phyloP scores from a whole-genome alignment of 1,284 basidiomycete species.

The Naganishia cerealis region DNA sequence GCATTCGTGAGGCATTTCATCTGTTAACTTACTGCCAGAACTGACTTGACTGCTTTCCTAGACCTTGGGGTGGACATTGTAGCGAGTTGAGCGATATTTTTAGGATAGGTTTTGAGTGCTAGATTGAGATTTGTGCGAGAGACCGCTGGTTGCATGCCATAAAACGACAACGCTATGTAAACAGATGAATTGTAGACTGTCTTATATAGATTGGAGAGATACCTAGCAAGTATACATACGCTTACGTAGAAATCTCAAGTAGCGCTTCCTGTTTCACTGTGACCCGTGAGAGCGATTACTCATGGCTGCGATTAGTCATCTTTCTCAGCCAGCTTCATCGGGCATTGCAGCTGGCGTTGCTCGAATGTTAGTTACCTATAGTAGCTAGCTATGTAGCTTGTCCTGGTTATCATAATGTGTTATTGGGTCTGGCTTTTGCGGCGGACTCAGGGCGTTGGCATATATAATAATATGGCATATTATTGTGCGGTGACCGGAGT shows the following conservation, averaged over 20 bases:
- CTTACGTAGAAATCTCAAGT: neutral
- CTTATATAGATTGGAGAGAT: neutral
- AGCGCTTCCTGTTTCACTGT: slow-evolving; percentile 12
- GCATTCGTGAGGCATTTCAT: neutral
- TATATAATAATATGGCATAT: too few relatives aligned
- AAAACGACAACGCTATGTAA: neutral
- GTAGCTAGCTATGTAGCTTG: too few relatives aligned
- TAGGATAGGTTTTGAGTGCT: neutral
- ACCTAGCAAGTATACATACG: neutral
- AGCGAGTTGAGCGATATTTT: neutral
- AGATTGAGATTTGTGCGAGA: neutral
- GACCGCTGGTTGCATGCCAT: neutral
- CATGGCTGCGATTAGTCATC: slow-evolving; percentile 22
- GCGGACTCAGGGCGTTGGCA: too few relatives aligned
- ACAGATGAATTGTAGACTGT: neutral
- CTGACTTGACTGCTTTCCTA: slow-evolving; percentile 63
- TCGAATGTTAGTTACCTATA: too few relatives aligned
- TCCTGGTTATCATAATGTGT: too few relatives aligned
- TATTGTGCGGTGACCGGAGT: neutral
- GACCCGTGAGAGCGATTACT: slow-evolving; percentile 23
- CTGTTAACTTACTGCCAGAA: slow-evolving; percentile 52
- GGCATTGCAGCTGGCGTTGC: too few relatives aligned
- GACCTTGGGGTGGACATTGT: slow-evolving; percentile 14
- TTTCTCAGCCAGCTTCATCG: neutral
- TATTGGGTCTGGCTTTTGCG: too few relatives aligned